Base-by-base conservation (phyloP, 306 rosid genomes). In the Mucuna pruriens region DNA sequence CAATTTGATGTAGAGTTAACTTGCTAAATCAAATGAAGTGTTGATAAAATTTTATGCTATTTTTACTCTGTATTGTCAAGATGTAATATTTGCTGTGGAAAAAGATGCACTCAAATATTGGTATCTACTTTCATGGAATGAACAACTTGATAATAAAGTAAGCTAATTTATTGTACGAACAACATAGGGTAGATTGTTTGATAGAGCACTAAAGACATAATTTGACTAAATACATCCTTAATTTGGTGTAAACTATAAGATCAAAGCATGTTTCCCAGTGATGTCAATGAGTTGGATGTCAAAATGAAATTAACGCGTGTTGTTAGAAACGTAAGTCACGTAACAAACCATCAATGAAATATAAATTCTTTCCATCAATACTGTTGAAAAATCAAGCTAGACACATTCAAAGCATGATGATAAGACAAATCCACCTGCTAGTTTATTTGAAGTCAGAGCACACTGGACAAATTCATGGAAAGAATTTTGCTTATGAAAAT, bases 381-480 rank as follows among this genome's bases (percentile, higher is more conserved):
- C 38, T 38, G 38, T 62, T 7, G 38, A 52, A 46, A 29, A 31
- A 71, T 9, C 46, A 40, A 23, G 55, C 23, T 17, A 57, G 78
- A 48, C 55, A 71, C 49, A 52, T 51, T 77, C 40, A 39, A 22
- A 70, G 68, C 33, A 74, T 54, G 46, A 74, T 54, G 46, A 39
- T 39, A 20, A n/a, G 57, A 11, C 20, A 62, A 69, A 63, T 7
- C 55, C 31, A 60, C 23, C 5, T 6, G n/a, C 55, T 62, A 49
- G 58, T 38, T 63, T 12, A 49, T 15, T 62, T 48, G n/a, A 36
- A 71, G 51, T 20, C 54, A 68, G n/a, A 36, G 82, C 26, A 68
- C 36, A 62, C 49, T 39, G 66, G 4, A 51, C 60, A 76, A 52
- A 80, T 46, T 79, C 23, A 52, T 46, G 65, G 38, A 51, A 71